Evolutionary conservation across 2,329 filamentous ascomycete genomes (phyloP).

Genomic region (Alternaria ventricosa): DNA sequence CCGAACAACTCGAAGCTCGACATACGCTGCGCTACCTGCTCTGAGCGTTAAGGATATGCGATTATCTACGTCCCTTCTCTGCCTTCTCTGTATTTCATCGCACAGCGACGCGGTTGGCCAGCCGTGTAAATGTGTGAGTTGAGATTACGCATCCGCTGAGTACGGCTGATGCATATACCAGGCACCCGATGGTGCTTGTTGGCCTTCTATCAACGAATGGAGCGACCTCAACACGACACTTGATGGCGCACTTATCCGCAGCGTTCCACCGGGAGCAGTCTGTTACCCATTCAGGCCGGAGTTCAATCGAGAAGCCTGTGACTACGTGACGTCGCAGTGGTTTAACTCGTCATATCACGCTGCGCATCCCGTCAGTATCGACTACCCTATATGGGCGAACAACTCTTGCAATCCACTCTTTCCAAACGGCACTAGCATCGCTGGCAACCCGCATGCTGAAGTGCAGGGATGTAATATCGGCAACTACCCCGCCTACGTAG

Average conservation of each 20-base stretch:
- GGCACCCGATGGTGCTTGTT: conserved; percentile 27
- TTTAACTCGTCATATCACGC: conserved; percentile 39
- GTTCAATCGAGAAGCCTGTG: conserved; percentile 29
- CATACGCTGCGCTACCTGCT: not conserved
- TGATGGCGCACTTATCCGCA: conserved; percentile 25
- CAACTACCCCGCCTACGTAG: conserved; percentile 36
- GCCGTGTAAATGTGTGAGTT: conserved; percentile 32
- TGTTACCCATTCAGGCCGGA: conserved; percentile 33
- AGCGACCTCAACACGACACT: conserved; percentile 27
- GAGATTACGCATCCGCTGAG: no score
- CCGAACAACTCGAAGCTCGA: not conserved
- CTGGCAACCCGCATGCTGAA: conserved; percentile 28
- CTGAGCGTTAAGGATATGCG: not conserved
- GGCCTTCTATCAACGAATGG: conserved; percentile 31
- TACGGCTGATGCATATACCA: not conserved
- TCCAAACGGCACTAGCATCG: conserved; percentile 38
- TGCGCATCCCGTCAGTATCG: conserved; percentile 34
- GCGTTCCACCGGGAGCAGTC: conserved; percentile 32
- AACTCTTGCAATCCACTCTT: conserved; percentile 41
- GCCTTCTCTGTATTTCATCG: not conserved
- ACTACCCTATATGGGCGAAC: conserved; percentile 38
- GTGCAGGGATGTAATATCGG: conserved; percentile 30
- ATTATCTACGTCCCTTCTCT: not conserved
- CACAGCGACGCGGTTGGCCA: not conserved
- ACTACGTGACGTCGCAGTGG: conserved; percentile 29